Evolutionary conservation across 2,329 filamentous ascomycete species (phyloP), one percentile per base, ranked within the genome.

Genomic region (Pseudogymnoascus sp.): DNA sequence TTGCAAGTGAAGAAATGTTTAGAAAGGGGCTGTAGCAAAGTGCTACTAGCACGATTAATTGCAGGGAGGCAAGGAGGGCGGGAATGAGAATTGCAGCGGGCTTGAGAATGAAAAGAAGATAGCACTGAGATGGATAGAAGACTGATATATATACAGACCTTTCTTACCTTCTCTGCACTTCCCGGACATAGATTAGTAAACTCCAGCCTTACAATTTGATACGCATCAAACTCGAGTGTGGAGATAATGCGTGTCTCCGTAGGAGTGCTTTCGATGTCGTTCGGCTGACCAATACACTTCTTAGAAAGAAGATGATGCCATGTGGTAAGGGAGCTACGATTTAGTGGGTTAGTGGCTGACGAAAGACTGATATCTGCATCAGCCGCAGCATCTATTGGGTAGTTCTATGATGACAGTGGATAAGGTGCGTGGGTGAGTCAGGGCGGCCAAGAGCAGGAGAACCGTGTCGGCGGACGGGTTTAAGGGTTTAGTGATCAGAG

Each of bases 111-210:
- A 53, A 53, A 30, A 33, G 25, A 53, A 33, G n/a, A 30, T 2
- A 53, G n/a, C 5, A 4, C 12, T 33, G 8, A 33, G 8, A 33
- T 11, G 43, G 43, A 14, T 6, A 50, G 2, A 14, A 50, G 43
- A 30, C 43, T 50, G 43, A 50, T 50, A 50, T 50, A 50, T 50
- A 50, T 50, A 50, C 43, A 50, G 18, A 50, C 43, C 43, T 11
- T 30, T 15, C 25, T 30, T 14, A 28, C 14, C 22, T 30, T 50
- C 4, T 50, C 8, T 50, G 14, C 25, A 30, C 30, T 4, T 15
- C n/a, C 6, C 43, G 43, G 43, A 50, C 25, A 50, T 50, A 50
- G 43, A 50, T 50, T 50, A 50, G 14, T 50, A 50, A 50, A 50
- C 7, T 28, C 43, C 43, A 50, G 25, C 43, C 43, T 30, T 30